Base-by-base conservation (phyloP, 2,329 filamentous ascomycete species). In the Monosporascus sp. region DNA sequence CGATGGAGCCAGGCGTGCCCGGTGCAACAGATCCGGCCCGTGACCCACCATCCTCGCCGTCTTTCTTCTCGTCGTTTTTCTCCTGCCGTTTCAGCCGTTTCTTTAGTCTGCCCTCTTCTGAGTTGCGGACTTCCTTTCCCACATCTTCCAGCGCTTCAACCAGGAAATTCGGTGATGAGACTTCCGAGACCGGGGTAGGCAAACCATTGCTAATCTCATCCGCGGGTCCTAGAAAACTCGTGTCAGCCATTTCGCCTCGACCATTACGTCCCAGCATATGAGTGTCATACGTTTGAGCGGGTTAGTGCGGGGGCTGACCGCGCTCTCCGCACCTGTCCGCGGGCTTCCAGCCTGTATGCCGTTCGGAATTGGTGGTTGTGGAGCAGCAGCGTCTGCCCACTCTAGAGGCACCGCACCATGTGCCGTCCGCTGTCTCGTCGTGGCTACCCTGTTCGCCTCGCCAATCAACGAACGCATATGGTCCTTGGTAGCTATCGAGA, bases 401-500 rank as follows among this genome's bases (percentile, higher is more conserved):
- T 92, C 89, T 9, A 82, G 76, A 3, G 90, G 89, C 6, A 96
- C 77, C 35, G 86, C 75, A 1, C 92, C 93, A 68, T 96, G 88
- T 2, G 91, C 89, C 20, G 87, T 89, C 55, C 80, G 84, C 65
- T 89, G 87, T 51, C 93, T 83, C 54, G 83, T 88, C 54, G 79
- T 78, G 3, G 90, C 82, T 46, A 96, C 72, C 9, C 79, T 79
- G 51, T 85, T 82, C 11, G 90, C 85, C 62, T 96, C 91, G 64
- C 92, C 88, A 3, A 97, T 66, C 31, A 97, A 72, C 14, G 85
- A 82, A 50, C 89, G 80, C 38, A 97, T 62, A 27, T 90, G 82
- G 61, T 95, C 88, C 66, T 93, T 90, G 9, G 90, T 86, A 18
- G 89, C 89, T 53, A 97, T 80, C 6, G 90, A 94, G 54, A 97